Base-by-base conservation (phyloP, 306 rosid species). In the Pyrus communis region DNA sequence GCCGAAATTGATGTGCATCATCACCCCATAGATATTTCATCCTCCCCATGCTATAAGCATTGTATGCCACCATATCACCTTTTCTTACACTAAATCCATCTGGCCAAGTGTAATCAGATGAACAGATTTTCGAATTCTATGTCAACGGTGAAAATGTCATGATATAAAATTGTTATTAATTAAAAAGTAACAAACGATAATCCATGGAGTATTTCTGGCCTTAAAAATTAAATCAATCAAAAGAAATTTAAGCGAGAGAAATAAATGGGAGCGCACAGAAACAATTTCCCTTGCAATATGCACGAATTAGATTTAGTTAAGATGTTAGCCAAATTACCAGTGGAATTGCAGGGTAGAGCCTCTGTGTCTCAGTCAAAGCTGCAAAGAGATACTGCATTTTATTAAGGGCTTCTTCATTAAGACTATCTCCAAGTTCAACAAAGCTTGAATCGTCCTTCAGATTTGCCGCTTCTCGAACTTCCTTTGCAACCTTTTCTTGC, bases 331-430 rank as follows among this genome's bases (percentile, higher is more conserved):
- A 11, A 27, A 18, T 71, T 79, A 86, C 96, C 91, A 80, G 77
- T 10, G 92, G 89, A 71, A 86, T 79, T 70, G 93, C 81, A 42
- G 96, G 93, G 68, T 91, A 80, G 60, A 91, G 87, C 65, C 91
- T 87, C 54, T 80, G 78, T 6, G 88, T 89, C 79, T 91, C 93
- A 33, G 80, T 75, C 71, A 87, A 69, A 75, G 90, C 69, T 54
- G 91, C 90, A 79, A 74, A 76, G 5, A 89, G 86, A 79, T 82
- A 86, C 43, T 70, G 82, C 91, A 91, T 87, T 77, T 85, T 91
- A 40, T 87, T 84, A 33, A 86, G 55, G 65, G 66, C 76, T 72
- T 86, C 83, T 58, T 86, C 87, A 0, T 83, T 87, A 40, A 89
- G 51, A 11, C 67, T 63, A 65, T 8, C 84, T 42, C 71, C 86